Evolutionary conservation across 2,329 filamentous ascomycete species (phyloP).

Genomic region (Grosmannia huntii): DNA sequence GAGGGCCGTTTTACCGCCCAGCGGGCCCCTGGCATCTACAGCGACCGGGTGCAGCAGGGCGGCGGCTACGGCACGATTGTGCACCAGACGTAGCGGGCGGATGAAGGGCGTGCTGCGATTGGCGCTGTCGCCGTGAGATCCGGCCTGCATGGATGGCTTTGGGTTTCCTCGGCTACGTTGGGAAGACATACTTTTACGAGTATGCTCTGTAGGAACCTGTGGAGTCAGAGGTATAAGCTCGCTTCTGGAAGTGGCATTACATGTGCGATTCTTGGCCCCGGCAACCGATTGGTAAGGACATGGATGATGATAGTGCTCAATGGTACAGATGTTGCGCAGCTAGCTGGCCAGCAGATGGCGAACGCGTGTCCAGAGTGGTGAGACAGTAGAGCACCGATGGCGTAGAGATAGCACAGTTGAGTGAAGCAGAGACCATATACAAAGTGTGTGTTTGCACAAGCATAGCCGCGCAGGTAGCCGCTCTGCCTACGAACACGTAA

Average conservation of each 20-base stretch:
- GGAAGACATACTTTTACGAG: no score
- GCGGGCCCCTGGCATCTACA: constrained; percentile 58
- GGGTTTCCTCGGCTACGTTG: no score
- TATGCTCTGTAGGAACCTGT: no score
- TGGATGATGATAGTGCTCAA: not conserved
- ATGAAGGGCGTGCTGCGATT: no score
- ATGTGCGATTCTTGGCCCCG: not conserved
- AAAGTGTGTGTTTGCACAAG: not conserved
- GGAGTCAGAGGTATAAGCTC: no score
- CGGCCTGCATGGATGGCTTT: no score
- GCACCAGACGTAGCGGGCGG: constrained; percentile 7
- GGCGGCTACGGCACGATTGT: constrained; percentile 30
- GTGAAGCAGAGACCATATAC: not conserved
- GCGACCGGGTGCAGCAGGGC: constrained; percentile 59
- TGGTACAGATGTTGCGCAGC: not conserved
- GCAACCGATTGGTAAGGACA: not conserved
- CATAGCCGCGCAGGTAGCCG: not conserved
- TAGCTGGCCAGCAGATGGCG: not conserved
- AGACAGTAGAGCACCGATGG: not conserved
- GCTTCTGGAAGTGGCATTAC: not conserved
- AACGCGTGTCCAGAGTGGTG: not conserved
- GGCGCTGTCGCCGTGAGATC: no score
- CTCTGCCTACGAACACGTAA: not conserved
- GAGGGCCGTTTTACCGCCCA: constrained; percentile 40
- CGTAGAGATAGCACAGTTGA: no score